Conservation (phyloP, 495 filamentous ascomycete species). For the Apodospora peruviana region DNA sequence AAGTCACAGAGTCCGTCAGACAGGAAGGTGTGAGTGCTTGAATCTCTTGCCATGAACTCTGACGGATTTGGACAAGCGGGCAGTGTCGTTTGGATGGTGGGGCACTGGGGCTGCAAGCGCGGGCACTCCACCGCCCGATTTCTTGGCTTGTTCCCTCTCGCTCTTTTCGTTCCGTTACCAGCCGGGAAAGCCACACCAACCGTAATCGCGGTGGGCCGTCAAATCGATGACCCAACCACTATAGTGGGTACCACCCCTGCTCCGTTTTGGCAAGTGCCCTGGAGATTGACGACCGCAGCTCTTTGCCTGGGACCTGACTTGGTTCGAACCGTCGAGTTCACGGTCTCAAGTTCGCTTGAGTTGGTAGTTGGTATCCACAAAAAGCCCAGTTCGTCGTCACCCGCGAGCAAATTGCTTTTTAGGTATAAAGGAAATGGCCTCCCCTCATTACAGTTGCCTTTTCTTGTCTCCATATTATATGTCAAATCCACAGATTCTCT, state of each 20-base stretch:
- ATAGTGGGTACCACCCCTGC: no score
- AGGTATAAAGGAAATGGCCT: conserved; percentile 15
- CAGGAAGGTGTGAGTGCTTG: not conserved
- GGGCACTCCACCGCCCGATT: no score
- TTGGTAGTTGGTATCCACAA: not conserved
- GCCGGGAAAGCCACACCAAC: not conserved
- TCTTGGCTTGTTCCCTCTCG: not conserved
- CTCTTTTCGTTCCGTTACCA: not conserved
- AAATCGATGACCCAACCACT: not conserved
- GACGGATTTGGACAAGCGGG: no score
- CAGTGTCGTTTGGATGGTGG: no score
- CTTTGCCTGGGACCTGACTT: no score
- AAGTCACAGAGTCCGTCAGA: not conserved
- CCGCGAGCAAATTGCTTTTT: not conserved
- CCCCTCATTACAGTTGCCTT: conserved; percentile 3
- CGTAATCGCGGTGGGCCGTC: not conserved
- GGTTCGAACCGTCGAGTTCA: not conserved
- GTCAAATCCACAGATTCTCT: not conserved
- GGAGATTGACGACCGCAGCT: not conserved
- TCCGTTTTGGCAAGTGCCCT: not conserved
- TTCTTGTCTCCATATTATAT: not conserved
- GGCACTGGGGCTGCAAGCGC: no score
- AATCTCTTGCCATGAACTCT: not conserved
- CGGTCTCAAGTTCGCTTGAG: no score
- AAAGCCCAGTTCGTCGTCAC: not conserved